phyloP scores from a whole-genome alignment of 139 green algal species.

The Tetradesmus obliquus region DNA sequence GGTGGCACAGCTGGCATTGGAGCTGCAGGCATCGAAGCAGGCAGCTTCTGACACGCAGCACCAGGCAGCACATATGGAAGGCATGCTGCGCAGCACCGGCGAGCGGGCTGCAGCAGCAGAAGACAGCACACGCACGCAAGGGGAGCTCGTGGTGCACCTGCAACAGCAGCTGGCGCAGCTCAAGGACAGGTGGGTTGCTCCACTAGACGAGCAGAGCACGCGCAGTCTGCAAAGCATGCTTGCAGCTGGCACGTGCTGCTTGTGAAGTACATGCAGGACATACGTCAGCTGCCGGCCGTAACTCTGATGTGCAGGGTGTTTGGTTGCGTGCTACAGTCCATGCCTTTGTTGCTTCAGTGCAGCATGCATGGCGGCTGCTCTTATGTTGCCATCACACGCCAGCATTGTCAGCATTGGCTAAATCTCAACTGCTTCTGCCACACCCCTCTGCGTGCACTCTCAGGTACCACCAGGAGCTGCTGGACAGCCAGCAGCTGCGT shows the following conservation, averaged over 20 bases:
- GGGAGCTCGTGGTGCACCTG: slow-evolving; percentile 1
- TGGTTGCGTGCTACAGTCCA: too few species aligned
- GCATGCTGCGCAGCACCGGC: not conserved
- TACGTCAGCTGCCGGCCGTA: too few species aligned
- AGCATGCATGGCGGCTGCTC: not conserved
- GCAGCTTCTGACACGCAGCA: not conserved
- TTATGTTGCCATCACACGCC: not conserved
- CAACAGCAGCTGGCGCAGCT: slow-evolving; percentile 13
- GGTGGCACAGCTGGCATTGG: not conserved
- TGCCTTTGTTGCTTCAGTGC: too few species aligned
- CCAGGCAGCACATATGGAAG: not conserved
- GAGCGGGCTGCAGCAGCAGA: slow-evolving; percentile 19
- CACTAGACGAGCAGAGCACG: not conserved
- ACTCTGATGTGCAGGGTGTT: too few species aligned
- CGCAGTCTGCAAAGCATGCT: too few species aligned
- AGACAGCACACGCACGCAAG: not conserved
- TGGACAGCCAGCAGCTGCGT: not conserved
- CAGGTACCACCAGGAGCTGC: not conserved
- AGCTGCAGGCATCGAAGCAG: not conserved
- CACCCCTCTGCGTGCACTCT: too few species aligned
- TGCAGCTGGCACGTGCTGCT: too few species aligned
- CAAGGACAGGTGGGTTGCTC: not conserved
- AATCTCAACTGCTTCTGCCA: too few species aligned
- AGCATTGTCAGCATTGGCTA: too few species aligned
- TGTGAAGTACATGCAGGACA: too few species aligned